Conservation (phyloP, 2,329 filamentous ascomycete genomes). For the Nothopassalora personata region DNA sequence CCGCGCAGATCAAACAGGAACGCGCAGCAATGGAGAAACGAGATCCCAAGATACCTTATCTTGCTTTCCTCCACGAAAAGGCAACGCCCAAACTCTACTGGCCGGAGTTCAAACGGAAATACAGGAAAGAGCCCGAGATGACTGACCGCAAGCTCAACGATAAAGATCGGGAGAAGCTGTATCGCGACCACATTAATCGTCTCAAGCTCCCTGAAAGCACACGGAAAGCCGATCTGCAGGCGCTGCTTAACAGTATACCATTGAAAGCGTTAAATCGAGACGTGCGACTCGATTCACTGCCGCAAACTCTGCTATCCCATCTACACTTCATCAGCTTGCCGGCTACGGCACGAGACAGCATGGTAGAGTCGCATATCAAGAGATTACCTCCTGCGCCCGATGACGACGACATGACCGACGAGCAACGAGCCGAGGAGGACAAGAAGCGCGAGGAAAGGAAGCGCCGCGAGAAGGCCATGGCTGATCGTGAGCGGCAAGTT, state of each 20-base stretch:
- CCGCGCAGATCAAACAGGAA: conserved; percentile 65
- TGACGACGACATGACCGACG: conserved; percentile 48
- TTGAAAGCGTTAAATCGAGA: conserved; percentile 54
- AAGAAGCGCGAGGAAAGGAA: conserved; percentile 20
- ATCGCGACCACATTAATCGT: conserved; percentile 66
- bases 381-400: conserved; percentile 47
- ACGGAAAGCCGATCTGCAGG: conserved; percentile 64
- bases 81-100: conserved; percentile 92
- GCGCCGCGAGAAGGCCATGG: conserved; percentile 19
- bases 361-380: conserved; percentile 63
- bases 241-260: conserved; percentile 59
- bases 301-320: conserved; percentile 59
- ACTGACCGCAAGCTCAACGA: conserved; percentile 56
- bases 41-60: conserved; percentile 76
- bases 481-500: conserved; percentile 21
- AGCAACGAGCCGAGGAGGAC: conserved; percentile 35
- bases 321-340: conserved; percentile 65
- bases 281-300: conserved; percentile 54
- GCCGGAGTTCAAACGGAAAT: conserved; percentile 93
- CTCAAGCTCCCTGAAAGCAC: conserved; percentile 60
- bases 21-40: conserved; percentile 71
- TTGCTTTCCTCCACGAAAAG: conserved; percentile 72
- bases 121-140: conserved; percentile 74
- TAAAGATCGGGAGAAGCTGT: conserved; percentile 73
- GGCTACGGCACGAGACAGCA: conserved; percentile 53